Evolutionary conservation across 163 green algal species (phyloP), one percentile per base, ranked within the genome.

Genomic region (Coccomyxa subellipsoidea): DNA sequence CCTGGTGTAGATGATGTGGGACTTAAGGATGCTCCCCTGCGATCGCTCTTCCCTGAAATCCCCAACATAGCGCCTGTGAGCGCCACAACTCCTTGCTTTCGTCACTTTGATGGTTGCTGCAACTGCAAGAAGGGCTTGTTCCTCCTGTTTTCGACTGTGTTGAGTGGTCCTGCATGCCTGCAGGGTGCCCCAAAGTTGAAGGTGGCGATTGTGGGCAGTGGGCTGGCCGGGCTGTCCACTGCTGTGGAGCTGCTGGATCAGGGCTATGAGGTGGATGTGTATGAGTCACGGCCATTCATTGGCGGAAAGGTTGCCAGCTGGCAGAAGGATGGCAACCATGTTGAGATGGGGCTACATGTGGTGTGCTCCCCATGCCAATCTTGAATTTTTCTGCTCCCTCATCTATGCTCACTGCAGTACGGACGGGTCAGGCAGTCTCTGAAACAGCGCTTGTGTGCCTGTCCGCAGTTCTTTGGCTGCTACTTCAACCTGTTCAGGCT

Each of bases 401-500:
- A n/a, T n/a, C n/a, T n/a, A n/a, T n/a, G n/a, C n/a, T n/a, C n/a
- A n/a, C n/a, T 59, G 47, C 2, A 18, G 47, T 59, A 59, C 47
- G 23, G 47, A 21, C 5, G 21, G 1, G 21, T 5, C 0, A 18
- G 21, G 1, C 4, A 59, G 1, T 59, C 23, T 59, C 47, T 59
- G 4, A 18, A 59, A 18, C 23, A 12, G 21, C 47, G 23, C 47
- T 59, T 59, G 47, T 59, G 47, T 15, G 76, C 18, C 38, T 59
- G 76, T 25, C 9, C 32, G 76, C 76, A 80, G 76, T 98, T 98
- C 82, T 98, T 98, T 85, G 95, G 96, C 71, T 99, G 96, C 93
- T 99, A 99, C 89, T 95, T 95, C 92, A 99, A 99, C 89, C 89
- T 99, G 47, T 99, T 99, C 89, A 91, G 96, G 32, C 89, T 99